Evolutionary conservation across 1,284 basidiomycete species (phyloP).

Genomic region (Ceratobasidium papillatum): DNA sequence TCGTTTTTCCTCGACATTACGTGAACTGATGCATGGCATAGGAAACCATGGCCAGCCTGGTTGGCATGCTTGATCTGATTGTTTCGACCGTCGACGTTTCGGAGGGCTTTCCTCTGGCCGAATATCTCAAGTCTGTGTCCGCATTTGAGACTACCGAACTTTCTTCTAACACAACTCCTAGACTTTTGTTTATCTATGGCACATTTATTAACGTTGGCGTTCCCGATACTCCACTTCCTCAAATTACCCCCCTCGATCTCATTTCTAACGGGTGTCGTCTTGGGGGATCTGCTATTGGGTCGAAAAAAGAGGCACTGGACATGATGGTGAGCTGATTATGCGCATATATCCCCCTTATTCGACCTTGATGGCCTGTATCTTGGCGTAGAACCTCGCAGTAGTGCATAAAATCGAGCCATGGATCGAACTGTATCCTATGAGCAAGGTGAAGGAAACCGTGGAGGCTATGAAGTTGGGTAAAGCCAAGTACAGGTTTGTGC

Average conservation of each 20-base stretch:
- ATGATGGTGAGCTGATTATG: slow-evolving; percentile 56
- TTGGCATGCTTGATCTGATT: slow-evolving; percentile 66
- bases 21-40: neutral
- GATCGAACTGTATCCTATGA: slow-evolving; percentile 15
- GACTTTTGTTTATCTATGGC: slow-evolving; percentile 62
- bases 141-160: neutral
- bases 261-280: slow-evolving; percentile 54
- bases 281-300: slow-evolving; percentile 62
- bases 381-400: slow-evolving; percentile 50
- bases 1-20: neutral
- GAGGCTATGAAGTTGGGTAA: slow-evolving; percentile 63
- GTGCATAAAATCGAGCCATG: slow-evolving; percentile 16
- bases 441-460: slow-evolving; percentile 56
- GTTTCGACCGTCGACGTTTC: slow-evolving; percentile 60
- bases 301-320: slow-evolving; percentile 67
- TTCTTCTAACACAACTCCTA: slow-evolving; percentile 21
- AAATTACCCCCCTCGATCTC: slow-evolving; percentile 53
- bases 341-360: neutral
- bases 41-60: slow-evolving; percentile 59
- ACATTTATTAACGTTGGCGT: slow-evolving; percentile 65
- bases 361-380: neutral
- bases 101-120: slow-evolving; percentile 49
- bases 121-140: slow-evolving; percentile 52
- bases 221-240: slow-evolving; percentile 60
- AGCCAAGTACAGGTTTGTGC: slow-evolving; percentile 62